Evolutionary conservation across 2,329 filamentous ascomycete genomes (phyloP).

Genomic region (Pseudofabraea citricarpa): DNA sequence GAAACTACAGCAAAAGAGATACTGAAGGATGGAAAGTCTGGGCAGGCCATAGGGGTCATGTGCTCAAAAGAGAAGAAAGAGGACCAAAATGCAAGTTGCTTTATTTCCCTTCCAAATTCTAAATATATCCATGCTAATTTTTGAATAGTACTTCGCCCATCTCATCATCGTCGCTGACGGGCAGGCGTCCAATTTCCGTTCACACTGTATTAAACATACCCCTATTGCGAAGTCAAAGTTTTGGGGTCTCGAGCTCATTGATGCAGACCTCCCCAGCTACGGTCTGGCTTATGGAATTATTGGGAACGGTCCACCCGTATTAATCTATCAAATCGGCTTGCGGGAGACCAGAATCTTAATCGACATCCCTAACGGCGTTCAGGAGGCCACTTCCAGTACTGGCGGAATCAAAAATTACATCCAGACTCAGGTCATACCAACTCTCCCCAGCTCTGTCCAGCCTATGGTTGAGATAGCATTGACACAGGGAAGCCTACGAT

Average conservation of each 20-base stretch:
- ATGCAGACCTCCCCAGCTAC: constrained; percentile 71
- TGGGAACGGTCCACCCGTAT: constrained; percentile 68
- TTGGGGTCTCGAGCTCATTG: constrained; percentile 88
- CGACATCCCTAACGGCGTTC: constrained; percentile 75
- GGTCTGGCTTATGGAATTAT: constrained; percentile 86
- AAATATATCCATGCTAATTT: too few relatives aligned
- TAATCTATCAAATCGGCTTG: constrained; percentile 95
- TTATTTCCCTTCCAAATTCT: too few relatives aligned
- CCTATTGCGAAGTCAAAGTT: constrained; percentile 81
- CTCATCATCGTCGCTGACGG: constrained; percentile 90
- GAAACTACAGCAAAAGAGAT: constrained; percentile 53
- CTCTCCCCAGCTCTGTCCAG: constrained; percentile 66
- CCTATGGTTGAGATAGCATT: constrained; percentile 73
- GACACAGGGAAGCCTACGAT: constrained; percentile 70
- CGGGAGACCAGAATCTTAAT: constrained; percentile 89
- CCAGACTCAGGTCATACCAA: constrained; percentile 71
- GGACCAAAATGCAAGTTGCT: too few relatives aligned
- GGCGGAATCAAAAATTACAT: constrained; percentile 87
- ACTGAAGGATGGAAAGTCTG: constrained; percentile 1
- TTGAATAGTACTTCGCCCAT: constrained; percentile 85
- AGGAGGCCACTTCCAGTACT: constrained; percentile 65
- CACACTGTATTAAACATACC: constrained; percentile 62
- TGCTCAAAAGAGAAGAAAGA: constrained; percentile 49
- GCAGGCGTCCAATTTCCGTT: constrained; percentile 88
- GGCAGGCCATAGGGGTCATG: too few relatives aligned